These are phyloP conservation scores for Basipetospora chlamydospora DNA, from an alignment of 2,329 filamentous ascomycete species.

Conservation along the genomic window DNA sequence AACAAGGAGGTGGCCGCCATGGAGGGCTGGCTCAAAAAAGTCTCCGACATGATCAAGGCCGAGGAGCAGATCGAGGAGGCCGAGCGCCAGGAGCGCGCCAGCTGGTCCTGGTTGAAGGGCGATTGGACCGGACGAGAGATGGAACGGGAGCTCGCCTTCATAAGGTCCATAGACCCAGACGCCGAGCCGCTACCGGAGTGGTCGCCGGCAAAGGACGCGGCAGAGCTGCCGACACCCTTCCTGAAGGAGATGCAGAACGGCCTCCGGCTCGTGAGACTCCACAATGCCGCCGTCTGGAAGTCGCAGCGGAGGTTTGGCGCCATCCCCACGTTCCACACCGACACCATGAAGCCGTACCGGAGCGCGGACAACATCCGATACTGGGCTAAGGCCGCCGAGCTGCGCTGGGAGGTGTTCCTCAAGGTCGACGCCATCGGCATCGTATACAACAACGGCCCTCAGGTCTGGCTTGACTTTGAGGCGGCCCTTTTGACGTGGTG, in stretches of 20 bases:
- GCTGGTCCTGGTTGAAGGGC: constrained; percentile 66
- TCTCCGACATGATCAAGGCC: constrained; percentile 59
- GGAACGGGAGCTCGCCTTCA: constrained; percentile 68
- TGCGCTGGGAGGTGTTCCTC: constrained; percentile 80
- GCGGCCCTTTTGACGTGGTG: constrained; percentile 74
- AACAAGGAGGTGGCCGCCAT: constrained; percentile 66
- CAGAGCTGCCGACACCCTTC: constrained; percentile 55
- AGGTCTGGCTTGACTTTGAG: constrained; percentile 72
- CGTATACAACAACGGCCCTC: constrained; percentile 56
- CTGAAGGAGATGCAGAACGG: constrained; percentile 63
- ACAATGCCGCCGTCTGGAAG: constrained; percentile 77
- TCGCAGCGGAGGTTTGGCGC: constrained; percentile 78
- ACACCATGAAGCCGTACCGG: constrained; percentile 88
- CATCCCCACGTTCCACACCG: constrained; percentile 80
- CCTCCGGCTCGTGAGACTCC: constrained; percentile 66
- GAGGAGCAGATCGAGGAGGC: constrained; percentile 66
- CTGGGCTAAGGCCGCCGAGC: constrained; percentile 91
- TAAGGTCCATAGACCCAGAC: constrained; percentile 56
- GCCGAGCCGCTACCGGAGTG: constrained; percentile 51
- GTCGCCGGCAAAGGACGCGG: constrained; percentile 29
- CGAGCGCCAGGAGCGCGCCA: constrained; percentile 54
- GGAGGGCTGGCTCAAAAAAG: constrained; percentile 62
- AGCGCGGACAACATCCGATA: constrained; percentile 86
- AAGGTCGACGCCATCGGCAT: constrained; percentile 75
- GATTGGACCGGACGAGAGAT: constrained; percentile 65